Evolutionary conservation across 2,329 filamentous ascomycete genomes (phyloP), one percentile per base, ranked within the genome.

Genomic region (Arthrobotrys entomopaga): DNA sequence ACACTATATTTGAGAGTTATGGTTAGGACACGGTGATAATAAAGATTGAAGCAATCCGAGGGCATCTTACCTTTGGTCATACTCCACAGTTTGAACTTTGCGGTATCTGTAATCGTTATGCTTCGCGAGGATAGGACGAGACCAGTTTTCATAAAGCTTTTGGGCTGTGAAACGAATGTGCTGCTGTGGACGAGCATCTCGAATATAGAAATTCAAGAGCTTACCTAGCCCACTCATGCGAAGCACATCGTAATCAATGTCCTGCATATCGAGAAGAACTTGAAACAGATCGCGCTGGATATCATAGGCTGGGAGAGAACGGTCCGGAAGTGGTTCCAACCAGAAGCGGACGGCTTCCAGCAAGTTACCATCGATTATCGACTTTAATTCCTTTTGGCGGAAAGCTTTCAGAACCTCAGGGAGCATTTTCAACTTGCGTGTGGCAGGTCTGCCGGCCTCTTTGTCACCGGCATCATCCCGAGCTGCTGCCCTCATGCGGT

Each of bases 311-410:
- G 95, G 95, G 57, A 99, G 86, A 74, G 92, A 94, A 50, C 76
- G 76, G 80, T 98, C 94, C 79, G 94, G 93, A 52, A 98, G 86
- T 0, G 95, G 95, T 81, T 99, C 95, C 20, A 99, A 87, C 86
- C 98, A 98, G 86, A 96, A 98, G 80, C 94, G 93, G 79, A 99
- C 92, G 13, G 93, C 91, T 82, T 96, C 92, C 43, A 99, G 84
- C 76, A 99, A 90, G 83, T 98, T 97, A 80, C 91, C 96, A 80
- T 99, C 95, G 53, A 79, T 74, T 46, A 72, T 77, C 0, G 94
- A 94, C 78, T 97, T 94, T 46, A 97, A 88, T 57, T 91, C 92
- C 82, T 94, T 96, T 79, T 93, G 91, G 81, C 96, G 97, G 73
- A 99, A 86, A 19, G 98, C 86, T 49, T 89, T 88, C 53, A 93